Evolutionary conservation across 2,329 filamentous ascomycete species (phyloP).

Genomic region (Kalmusia sp.): DNA sequence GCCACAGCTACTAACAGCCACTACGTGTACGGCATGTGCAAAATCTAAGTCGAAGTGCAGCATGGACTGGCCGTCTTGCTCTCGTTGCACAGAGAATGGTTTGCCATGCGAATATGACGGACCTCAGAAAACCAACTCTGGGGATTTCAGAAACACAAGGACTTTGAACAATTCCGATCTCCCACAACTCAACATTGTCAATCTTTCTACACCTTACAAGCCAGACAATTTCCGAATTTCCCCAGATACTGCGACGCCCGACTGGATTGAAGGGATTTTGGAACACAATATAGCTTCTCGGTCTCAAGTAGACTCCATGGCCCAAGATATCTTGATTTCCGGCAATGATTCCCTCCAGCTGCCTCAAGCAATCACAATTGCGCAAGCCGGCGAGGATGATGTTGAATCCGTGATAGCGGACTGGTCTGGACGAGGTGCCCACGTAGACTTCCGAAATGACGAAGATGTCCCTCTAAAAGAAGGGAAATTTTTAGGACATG

Average conservation of each 20-base stretch:
- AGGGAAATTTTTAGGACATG: slow-evolving; percentile 27
- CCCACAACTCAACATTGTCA: slow-evolving; percentile 9
- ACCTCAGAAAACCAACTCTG: neutral
- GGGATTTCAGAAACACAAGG: neutral
- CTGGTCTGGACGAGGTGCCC: slow-evolving; percentile 9
- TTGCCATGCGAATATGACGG: too few relatives aligned
- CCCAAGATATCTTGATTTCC: too few relatives aligned
- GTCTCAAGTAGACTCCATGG: too few relatives aligned
- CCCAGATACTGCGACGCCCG: slow-evolving; percentile 1
- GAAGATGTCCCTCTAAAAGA: slow-evolving; percentile 17
- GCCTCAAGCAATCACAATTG: neutral
- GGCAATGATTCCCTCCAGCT: too few relatives aligned
- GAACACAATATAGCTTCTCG: too few relatives aligned
- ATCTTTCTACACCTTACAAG: slow-evolving; percentile 13
- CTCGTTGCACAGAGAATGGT: too few relatives aligned
- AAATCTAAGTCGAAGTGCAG: too few relatives aligned
- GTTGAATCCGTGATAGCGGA: neutral
- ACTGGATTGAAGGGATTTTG: neutral
- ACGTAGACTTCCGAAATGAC: slow-evolving; percentile 10
- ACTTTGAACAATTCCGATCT: neutral
- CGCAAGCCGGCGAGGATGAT: neutral
- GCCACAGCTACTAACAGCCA: too few relatives aligned
- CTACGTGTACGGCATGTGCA: too few relatives aligned
- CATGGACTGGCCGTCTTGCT: too few relatives aligned
- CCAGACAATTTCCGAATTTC: slow-evolving; percentile 13